Base-by-base conservation (phyloP, 2,329 filamentous ascomycete species). In the Alternaria sp. region DNA sequence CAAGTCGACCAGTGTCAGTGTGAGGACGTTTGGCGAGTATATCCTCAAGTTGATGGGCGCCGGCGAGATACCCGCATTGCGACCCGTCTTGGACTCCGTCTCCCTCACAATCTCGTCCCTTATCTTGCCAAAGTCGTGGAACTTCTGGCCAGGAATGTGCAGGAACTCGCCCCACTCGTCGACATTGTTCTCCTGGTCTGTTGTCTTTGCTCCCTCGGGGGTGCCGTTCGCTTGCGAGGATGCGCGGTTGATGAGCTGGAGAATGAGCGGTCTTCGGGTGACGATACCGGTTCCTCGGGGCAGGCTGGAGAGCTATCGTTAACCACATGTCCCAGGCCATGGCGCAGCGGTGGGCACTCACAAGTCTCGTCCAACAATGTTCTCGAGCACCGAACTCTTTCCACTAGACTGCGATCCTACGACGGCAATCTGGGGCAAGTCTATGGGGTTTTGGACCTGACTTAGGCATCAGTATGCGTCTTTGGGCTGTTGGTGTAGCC, bases 141-240 rank as follows among this genome's bases (percentile, higher is more conserved):
- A 98, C 83, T 98, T 98, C 83, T 98, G 93, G 74, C 94, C 96
- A 20, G 96, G 95, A 69, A 99, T 92, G 82, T 99, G 96, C 68
- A 99, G 86, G 83, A 99, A 99, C 86, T 99, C 96, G 85, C 95
- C 96, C 93, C 96, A 99, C 82, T 99, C 96, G 78, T 98, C 94
- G 20, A 88, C 82, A 81, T 99, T 99, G 76, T 94, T 93, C 72
- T 94, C 92, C 81, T 92, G 92, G 82, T 98, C 96, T 70, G 87
- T 89, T 59, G 88, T 89, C 65, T 86, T 84, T 50, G 91, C 88
- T 37, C 89, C 87, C 54, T 87, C 86, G 26, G 59, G 50, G 63
- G 89, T 87, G 60, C 94, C 93, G 81, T 97, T 97, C 65, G 84
- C 72, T 79, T 88, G 84, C 23, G 89, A 76, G 77, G 55, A 89